Percentiles rank a stretch among this genome's conserved stretches.
Conservation (phyloP, 2,329 filamentous ascomycete genomes). For the Diplodia mutila region DNA sequence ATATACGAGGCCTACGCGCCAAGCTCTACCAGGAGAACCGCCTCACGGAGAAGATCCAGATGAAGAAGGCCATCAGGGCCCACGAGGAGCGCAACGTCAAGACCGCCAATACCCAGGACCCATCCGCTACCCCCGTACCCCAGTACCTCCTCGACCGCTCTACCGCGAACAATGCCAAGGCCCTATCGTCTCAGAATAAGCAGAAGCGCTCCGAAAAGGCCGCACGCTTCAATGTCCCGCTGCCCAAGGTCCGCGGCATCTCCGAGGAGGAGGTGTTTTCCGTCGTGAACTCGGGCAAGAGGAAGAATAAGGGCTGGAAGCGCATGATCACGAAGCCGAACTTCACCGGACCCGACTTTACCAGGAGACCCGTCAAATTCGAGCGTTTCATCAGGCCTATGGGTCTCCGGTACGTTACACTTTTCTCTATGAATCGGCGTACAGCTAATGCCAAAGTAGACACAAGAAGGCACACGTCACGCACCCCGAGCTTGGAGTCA, state of each 20-base stretch:
- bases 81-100: conserved; percentile 98
- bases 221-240: conserved; percentile 85
- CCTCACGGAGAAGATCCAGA: conserved; percentile 78
- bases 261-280: conserved; percentile 98
- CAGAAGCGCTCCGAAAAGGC: conserved; percentile 89
- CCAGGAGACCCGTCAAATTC: conserved; percentile 80
- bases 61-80: conserved; percentile 67
- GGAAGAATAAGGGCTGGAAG: conserved; percentile 77
- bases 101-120: conserved; percentile 75
- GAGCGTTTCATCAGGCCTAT: conserved; percentile 66
- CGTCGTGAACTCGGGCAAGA: conserved; percentile 94
- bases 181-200: conserved; percentile 85
- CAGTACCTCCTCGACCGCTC: conserved; percentile 92
- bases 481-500: conserved; percentile 80
- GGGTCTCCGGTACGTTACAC: conserved; percentile 66
- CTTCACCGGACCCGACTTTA: conserved; percentile 92
- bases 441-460: conserved; percentile 27
- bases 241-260: conserved; percentile 85
- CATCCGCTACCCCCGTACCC: conserved; percentile 79
- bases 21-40: conserved; percentile 93
- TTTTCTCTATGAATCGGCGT: neutral
- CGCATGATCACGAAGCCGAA: conserved; percentile 75
- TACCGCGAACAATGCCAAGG: conserved; percentile 70
- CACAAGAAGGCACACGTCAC: conserved; percentile 61
- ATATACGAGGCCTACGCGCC: conserved; percentile 49